Conservation (phyloP, 768 basidiomycete species). For the Tricholoma sp. region DNA sequence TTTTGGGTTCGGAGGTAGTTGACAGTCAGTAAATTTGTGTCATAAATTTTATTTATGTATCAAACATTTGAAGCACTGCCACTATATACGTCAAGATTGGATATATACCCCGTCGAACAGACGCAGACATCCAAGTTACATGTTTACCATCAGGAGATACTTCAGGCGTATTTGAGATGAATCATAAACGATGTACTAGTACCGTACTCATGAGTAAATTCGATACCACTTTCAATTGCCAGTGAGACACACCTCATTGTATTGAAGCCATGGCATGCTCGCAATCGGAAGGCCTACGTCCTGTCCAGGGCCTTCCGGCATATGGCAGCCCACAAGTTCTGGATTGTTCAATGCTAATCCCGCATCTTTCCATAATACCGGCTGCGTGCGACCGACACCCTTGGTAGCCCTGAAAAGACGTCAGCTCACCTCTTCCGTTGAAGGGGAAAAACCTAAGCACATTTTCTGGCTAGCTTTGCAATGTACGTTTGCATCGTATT, state of each 20-base stretch:
- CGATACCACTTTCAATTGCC: neutral
- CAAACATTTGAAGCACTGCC: neutral
- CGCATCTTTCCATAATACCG: conserved; percentile 55
- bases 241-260: conserved; percentile 47
- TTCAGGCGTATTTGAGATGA: conserved; percentile 50
- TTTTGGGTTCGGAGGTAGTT: neutral
- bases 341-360: conserved; percentile 43
- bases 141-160: conserved; percentile 55
- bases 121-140: conserved; percentile 17
- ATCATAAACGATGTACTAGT: conserved; percentile 60
- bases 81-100: neutral
- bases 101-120: neutral
- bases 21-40: neutral
- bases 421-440: neutral
- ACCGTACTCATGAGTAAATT: neutral
- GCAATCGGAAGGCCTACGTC: too few species aligned
- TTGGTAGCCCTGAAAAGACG: conserved; percentile 40
- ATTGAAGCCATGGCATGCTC: too few species aligned
- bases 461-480: conserved; percentile 37
- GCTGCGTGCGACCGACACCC: conserved; percentile 49
- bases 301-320: conserved; percentile 51
- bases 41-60: neutral
- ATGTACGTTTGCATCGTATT: conserved; percentile 45
- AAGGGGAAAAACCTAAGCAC: conserved; percentile 21
- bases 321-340: conserved; percentile 47